Conservation (phyloP, 371 early-diverging fungal genomes). For the Dichotomocladium elegans region DNA sequence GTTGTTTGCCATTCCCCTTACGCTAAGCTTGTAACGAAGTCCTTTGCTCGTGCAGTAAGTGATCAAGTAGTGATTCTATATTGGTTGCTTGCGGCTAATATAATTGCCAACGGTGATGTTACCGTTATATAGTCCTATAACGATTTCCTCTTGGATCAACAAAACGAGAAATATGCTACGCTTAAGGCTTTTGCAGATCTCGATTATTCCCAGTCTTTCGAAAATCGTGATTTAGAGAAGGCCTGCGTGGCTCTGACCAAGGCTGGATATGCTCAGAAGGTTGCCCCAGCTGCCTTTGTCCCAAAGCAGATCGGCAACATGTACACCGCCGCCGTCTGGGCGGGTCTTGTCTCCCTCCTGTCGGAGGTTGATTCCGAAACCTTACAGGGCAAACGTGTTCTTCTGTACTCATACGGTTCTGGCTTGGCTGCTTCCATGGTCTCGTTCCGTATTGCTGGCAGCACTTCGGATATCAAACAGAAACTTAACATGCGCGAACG, state of each 20-base stretch:
- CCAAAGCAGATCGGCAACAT: slow-evolving; percentile 95
- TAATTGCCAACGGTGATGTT: neutral
- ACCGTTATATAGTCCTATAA: slow-evolving; percentile 55
- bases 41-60: slow-evolving; percentile 75
- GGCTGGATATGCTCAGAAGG: slow-evolving; percentile 70
- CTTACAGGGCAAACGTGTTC: slow-evolving; percentile 80
- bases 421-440: slow-evolving; percentile 95
- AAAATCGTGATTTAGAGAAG: slow-evolving; percentile 86
- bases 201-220: slow-evolving; percentile 70
- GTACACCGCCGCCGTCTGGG: slow-evolving; percentile 95
- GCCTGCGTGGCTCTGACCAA: slow-evolving; percentile 81
- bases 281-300: slow-evolving; percentile 75
- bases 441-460: slow-evolving; percentile 76
- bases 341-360: slow-evolving; percentile 82
- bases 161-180: slow-evolving; percentile 59
- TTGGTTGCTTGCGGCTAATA: no score
- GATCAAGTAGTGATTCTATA: neutral
- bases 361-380: slow-evolving; percentile 66
- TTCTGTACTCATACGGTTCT: slow-evolving; percentile 95
- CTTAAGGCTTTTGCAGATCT: slow-evolving; percentile 56
- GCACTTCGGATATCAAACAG: slow-evolving; percentile 59
- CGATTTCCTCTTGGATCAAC: slow-evolving; percentile 82
- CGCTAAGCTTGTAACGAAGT: slow-evolving; percentile 95
- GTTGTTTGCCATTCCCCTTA: slow-evolving; percentile 94
- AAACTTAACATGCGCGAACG: slow-evolving; percentile 68